Conservation (phyloP, 805 yeast genomes). For the Yamadazyma ubonensis region DNA sequence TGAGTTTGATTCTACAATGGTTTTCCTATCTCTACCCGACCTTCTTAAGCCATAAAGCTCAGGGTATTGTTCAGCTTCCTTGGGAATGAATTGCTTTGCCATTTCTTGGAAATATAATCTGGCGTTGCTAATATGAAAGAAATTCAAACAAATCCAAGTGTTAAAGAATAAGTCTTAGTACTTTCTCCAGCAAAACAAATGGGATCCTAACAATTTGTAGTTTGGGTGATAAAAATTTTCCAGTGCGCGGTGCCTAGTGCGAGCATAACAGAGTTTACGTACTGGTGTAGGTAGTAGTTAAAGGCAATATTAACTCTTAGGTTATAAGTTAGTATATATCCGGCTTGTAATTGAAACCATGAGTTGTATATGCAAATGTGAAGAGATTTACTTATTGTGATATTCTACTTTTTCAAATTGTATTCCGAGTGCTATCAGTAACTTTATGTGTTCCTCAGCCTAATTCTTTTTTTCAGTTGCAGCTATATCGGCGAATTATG, state of each 20-base stretch:
- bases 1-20: constrained; percentile 31
- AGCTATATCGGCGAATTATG: no score
- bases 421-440: no score
- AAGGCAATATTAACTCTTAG: no score
- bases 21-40: constrained; percentile 57
- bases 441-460: no score
- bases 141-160: not conserved
- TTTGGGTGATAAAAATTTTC: constrained; percentile 5
- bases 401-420: no score
- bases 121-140: not conserved
- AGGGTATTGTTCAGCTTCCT: constrained; percentile 65
- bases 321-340: no score
- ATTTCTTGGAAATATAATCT: constrained; percentile 13
- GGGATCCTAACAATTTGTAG: constrained; percentile 1
- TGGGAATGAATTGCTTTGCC: constrained; percentile 35
- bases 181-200: constrained; percentile 1
- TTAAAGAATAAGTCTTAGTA: not conserved
- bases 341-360: no score
- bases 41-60: constrained; percentile 83
- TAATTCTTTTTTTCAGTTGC: no score
- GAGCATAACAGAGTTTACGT: not conserved
- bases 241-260: constrained; percentile 3
- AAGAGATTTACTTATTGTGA: no score
- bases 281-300: no score
- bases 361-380: no score